Conservation (phyloP, 2,329 filamentous ascomycete species). For the Curvularia sp. region DNA sequence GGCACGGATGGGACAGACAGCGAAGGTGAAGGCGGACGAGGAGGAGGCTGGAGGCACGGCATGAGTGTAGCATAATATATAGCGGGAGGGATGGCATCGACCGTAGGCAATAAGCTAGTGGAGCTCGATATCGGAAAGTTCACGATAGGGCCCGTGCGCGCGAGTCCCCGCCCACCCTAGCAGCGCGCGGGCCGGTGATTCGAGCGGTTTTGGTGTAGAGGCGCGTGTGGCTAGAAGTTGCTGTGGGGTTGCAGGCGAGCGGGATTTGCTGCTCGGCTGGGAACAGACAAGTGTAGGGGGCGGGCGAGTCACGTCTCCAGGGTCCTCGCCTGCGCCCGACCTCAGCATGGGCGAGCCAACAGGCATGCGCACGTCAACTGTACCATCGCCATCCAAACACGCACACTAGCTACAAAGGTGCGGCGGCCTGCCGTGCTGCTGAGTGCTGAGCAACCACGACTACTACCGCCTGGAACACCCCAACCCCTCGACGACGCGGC, state of each 20-base stretch:
- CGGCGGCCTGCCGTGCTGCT: not conserved
- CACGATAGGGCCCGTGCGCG: conserved; percentile 20
- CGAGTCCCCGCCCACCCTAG: conserved; percentile 6
- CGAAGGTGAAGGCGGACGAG: conserved; percentile 38
- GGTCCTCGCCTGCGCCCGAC: too few relatives aligned
- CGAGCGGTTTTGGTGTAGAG: not conserved
- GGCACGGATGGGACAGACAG: conserved; percentile 25
- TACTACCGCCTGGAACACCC: conserved; percentile 8
- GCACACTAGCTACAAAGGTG: not conserved
- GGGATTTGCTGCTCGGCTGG: not conserved
- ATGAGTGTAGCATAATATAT: conserved; percentile 28
- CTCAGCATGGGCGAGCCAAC: too few relatives aligned
- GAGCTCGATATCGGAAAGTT: conserved; percentile 20
- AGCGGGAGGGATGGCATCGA: conserved; percentile 33
- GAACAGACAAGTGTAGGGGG: too few relatives aligned
- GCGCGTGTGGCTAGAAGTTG: conserved; percentile 6
- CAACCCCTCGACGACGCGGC: conserved; percentile 19
- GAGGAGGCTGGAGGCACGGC: conserved; percentile 21
- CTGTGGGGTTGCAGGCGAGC: not conserved
- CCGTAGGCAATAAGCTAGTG: conserved; percentile 29
- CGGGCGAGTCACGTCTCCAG: too few relatives aligned
- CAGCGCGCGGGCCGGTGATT: conserved; percentile 13
- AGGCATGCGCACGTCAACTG: too few relatives aligned
- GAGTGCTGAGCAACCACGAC: not conserved
- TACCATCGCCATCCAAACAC: not conserved